A percentile compares a stretch with the other conserved stretches of the same genome.
These are phyloP conservation scores for Cladophialophora yegresii DNA, from an alignment of 2,329 filamentous ascomycete species.

Conservation along the genomic window DNA sequence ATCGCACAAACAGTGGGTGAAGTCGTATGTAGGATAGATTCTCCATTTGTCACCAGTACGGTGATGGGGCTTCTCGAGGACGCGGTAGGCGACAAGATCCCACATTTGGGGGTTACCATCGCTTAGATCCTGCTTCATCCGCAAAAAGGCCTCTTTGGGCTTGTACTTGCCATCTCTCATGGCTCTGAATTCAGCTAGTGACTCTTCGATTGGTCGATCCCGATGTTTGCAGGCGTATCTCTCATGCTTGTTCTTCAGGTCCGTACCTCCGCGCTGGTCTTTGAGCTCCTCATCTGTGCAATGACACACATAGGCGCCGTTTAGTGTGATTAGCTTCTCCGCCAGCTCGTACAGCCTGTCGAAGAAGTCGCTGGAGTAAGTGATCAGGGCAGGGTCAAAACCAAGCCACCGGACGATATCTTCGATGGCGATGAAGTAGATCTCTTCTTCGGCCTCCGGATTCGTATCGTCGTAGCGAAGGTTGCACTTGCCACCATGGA, in stretches of 20 bases:
- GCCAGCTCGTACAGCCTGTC: constrained; percentile 83
- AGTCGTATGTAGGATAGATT: constrained; percentile 95
- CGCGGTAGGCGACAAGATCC: constrained; percentile 89
- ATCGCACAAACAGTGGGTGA: constrained; percentile 87
- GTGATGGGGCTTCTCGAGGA: constrained; percentile 72
- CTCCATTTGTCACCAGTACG: constrained; percentile 81
- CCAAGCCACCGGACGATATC: constrained; percentile 86
- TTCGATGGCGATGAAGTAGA: constrained; percentile 84
- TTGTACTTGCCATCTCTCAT: constrained; percentile 93
- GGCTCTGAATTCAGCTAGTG: constrained; percentile 77
- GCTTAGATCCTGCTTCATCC: constrained; percentile 87
- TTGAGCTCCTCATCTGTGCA: constrained; percentile 78
- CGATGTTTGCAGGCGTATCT: constrained; percentile 81
- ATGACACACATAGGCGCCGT: constrained; percentile 78
- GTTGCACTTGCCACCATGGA: constrained; percentile 75
- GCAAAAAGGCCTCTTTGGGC: constrained; percentile 76
- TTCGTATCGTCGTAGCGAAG: constrained; percentile 93
- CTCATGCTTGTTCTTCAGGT: constrained; percentile 61
- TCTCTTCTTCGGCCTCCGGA: constrained; percentile 86
- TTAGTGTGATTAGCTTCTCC: constrained; percentile 75
- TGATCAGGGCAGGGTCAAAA: constrained; percentile 76
- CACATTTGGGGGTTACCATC: constrained; percentile 93
- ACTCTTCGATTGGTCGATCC: constrained; percentile 71
- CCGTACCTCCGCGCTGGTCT: constrained; percentile 77
- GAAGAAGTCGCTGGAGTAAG: constrained; percentile 89